phyloP scores from a whole-genome alignment of 2,329 filamentous ascomycete genomes.

The Aspergillus pseudoviridinutans region DNA sequence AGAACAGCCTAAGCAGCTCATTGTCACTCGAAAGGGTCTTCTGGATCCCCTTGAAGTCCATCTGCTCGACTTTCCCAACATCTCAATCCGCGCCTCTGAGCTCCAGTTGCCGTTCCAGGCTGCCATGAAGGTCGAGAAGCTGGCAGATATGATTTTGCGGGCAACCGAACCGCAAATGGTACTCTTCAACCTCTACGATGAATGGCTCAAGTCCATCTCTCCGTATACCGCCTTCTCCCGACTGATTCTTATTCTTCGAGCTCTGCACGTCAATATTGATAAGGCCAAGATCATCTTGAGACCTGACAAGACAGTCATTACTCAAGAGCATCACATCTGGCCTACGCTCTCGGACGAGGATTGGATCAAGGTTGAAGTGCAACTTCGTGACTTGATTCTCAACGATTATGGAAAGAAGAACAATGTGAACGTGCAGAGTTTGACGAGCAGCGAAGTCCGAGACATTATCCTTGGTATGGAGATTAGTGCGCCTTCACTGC shows the following conservation, averaged over 20 bases:
- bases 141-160: constrained; percentile 97
- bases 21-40: constrained; percentile 95
- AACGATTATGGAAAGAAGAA: constrained; percentile 99
- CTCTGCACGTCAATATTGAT: constrained; percentile 94
- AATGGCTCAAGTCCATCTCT: constrained; percentile 97
- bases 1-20: constrained; percentile 97
- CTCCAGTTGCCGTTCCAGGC: constrained; percentile 97
- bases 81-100: constrained; percentile 95
- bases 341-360: constrained; percentile 89
- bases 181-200: constrained; percentile 96
- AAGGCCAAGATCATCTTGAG: constrained; percentile 95
- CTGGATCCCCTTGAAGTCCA: constrained; percentile 96
- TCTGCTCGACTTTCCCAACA: constrained; percentile 96
- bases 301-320: constrained; percentile 97
- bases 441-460: constrained; percentile 94
- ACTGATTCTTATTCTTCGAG: constrained; percentile 86
- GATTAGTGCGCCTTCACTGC: constrained; percentile 95
- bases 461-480: constrained; percentile 99
- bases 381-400: constrained; percentile 88
- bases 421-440: constrained; percentile 95
- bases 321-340: constrained; percentile 98
- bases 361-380: constrained; percentile 99
- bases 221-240: constrained; percentile 98
- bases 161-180: constrained; percentile 99
- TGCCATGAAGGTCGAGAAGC: constrained; percentile 99